These are phyloP conservation scores for Aspergillus glaucus DNA, from an alignment of 2,329 filamentous ascomycete species.

Conservation along the genomic window DNA sequence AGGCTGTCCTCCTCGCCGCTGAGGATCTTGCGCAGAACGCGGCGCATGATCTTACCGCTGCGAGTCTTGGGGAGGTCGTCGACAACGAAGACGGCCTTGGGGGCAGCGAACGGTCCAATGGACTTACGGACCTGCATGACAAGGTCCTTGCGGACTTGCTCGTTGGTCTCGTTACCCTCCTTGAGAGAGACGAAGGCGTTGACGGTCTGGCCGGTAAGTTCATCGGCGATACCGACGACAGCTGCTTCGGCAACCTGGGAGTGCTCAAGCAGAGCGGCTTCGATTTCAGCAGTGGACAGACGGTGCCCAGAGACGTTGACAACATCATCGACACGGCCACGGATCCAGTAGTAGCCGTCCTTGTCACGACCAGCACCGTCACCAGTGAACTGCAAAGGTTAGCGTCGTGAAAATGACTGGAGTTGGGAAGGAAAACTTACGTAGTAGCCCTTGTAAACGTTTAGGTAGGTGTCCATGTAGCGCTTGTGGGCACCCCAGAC, in stretches of 20 bases:
- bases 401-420: background rate
- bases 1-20: slow-evolving; percentile 96
- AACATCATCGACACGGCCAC: slow-evolving; percentile 94
- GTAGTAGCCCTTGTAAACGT: slow-evolving; percentile 97
- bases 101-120: slow-evolving; percentile 94
- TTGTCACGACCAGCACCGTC: slow-evolving; percentile 94
- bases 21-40: slow-evolving; percentile 93
- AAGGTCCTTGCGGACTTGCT: slow-evolving; percentile 86
- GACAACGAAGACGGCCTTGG: slow-evolving; percentile 86
- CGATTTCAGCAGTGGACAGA: slow-evolving; percentile 94
- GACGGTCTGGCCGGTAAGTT: slow-evolving; percentile 93
- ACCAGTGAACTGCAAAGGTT: slow-evolving; percentile 41
- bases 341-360: slow-evolving; percentile 99
- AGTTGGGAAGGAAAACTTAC: slow-evolving; percentile 47
- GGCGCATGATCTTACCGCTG: slow-evolving; percentile 97
- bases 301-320: slow-evolving; percentile 97
- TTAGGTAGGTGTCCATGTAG: slow-evolving; percentile 98
- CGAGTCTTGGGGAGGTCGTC: slow-evolving; percentile 95
- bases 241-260: slow-evolving; percentile 79
- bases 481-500: slow-evolving; percentile 97
- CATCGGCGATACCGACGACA: slow-evolving; percentile 86
- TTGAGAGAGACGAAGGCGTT: slow-evolving; percentile 95
- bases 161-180: slow-evolving; percentile 67
- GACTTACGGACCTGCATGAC: slow-evolving; percentile 93
- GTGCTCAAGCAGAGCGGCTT: slow-evolving; percentile 93